Evolutionary conservation across 371 early-diverging fungal genomes (phyloP), one percentile per base, ranked within the genome.

Genomic region (Funneliformis caledonium): DNA sequence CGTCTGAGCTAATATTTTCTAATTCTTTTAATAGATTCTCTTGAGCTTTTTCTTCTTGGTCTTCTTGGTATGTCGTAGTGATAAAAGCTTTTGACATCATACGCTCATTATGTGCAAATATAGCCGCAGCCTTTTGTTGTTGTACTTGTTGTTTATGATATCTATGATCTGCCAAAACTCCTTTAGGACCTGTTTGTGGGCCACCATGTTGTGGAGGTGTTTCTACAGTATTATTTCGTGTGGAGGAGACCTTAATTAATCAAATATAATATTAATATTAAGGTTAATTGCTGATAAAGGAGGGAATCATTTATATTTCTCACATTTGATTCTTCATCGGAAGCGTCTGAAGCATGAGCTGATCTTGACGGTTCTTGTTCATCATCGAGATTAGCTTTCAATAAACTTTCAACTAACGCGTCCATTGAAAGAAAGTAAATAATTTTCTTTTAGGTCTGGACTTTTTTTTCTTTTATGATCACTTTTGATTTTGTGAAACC

Each of bases 101-200:
- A 42, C 81, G 81, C 5, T 85, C 85, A 82, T 88, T 88, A 72
- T 87, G 82, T 37, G 86, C 84, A 42, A 81, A 64, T 16, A 83
- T 82, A 7, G 72, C 59, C 4, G 80, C 81, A 6, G 61, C 68
- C 65, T 86, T 78, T 10, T 76, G 80, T 60, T 82, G 83, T 22
- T 82, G 75, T 65, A 84, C 68, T 48, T 80, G 50, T 82, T 85
- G 82, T 72, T 86, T 83, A 68, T 87, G 83, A 81, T 83, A 85
- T 9, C 81, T 85, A 72, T 89, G 85, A 82, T 91, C 91, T 10
- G 89, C 89, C 61, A 87, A 73, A 14, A 91, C 91, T 65, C 91
- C 91, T 82, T 91, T 91, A 19, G 89, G 89, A 0, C 91, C 91
- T 14, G 91, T 91, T 72, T 89, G 88, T 14, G 85, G 85, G n/a